Evolutionary conservation across 768 basidiomycete species (phyloP).

Genomic region (Candolleomyces aberdarensis): DNA sequence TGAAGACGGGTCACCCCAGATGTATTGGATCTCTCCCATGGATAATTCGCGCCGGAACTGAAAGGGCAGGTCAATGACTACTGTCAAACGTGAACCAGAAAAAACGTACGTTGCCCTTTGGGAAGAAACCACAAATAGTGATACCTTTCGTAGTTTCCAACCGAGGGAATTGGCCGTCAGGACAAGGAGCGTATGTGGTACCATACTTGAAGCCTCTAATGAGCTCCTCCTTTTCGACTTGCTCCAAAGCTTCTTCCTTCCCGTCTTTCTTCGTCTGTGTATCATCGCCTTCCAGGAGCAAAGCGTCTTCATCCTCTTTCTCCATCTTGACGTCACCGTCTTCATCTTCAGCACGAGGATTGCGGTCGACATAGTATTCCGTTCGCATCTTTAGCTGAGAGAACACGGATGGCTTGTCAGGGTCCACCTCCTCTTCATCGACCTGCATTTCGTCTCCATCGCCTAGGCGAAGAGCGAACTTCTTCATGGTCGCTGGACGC

Average conservation of each 20-base stretch:
- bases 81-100: constrained; percentile 1
- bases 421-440: constrained; percentile 32
- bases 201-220: constrained; percentile 88
- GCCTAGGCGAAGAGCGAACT: constrained; percentile 48
- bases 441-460: constrained; percentile 31
- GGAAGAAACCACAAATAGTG: constrained; percentile 85
- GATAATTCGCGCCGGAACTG: constrained; percentile 81
- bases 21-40: constrained; percentile 83
- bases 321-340: constrained; percentile 41
- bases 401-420: constrained; percentile 31
- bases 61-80: neutral
- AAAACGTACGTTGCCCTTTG: constrained; percentile 52
- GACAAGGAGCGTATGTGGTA: constrained; percentile 80
- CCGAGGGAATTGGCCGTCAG: constrained; percentile 77
- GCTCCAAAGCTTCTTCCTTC: constrained; percentile 39
- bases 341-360: constrained; percentile 35
- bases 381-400: constrained; percentile 44
- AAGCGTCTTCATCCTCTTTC: constrained; percentile 22
- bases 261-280: constrained; percentile 26
- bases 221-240: constrained; percentile 76
- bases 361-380: constrained; percentile 57
- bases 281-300: constrained; percentile 21
- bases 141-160: constrained; percentile 81
- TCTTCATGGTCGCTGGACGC: constrained; percentile 77
- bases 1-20: constrained; percentile 72